Conservation (phyloP, 768 basidiomycete species). For the Kwoniella sp. region DNA sequence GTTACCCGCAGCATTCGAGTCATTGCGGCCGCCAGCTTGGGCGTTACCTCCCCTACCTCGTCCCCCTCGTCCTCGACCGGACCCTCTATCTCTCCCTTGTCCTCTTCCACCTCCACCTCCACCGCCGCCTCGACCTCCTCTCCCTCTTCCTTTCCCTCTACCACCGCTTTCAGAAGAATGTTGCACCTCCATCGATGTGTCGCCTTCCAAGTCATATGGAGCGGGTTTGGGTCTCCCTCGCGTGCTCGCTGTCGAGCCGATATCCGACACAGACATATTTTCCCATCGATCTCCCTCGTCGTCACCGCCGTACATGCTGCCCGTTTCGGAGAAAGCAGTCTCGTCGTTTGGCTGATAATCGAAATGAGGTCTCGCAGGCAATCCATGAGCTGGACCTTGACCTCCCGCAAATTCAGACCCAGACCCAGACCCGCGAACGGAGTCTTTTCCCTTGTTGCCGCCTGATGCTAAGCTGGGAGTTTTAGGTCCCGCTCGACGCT, state of each 20-base stretch:
- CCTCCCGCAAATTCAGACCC: neutral
- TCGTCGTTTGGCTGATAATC: constrained; percentile 42
- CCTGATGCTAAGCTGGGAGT: neutral
- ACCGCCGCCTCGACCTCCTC: constrained; percentile 24
- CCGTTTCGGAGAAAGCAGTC: constrained; percentile 27
- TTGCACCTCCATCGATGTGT: neutral
- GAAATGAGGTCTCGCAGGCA: constrained; percentile 50
- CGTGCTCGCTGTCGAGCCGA: constrained; percentile 25
- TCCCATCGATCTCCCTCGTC: constrained; percentile 19
- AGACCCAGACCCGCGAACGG: neutral
- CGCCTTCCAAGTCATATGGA: constrained; percentile 39
- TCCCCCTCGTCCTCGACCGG: constrained; percentile 14
- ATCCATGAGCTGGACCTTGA: constrained; percentile 1
- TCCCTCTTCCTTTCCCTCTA: constrained; percentile 7
- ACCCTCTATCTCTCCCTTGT: constrained; percentile 21
- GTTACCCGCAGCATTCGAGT: constrained; percentile 1
- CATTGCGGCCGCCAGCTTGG: neutral
- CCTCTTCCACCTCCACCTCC: constrained; percentile 28
- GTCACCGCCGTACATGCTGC: constrained; percentile 31
- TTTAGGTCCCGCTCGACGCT: constrained; percentile 10
- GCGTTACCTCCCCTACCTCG: neutral
- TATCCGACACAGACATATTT: constrained; percentile 30
- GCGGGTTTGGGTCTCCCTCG: constrained; percentile 37
- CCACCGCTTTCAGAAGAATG: constrained; percentile 1
- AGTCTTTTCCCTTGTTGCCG: neutral